These are phyloP conservation scores for Rubia tinctorum DNA, from an alignment of 305 asterid genomes.

Conservation along the genomic window DNA sequence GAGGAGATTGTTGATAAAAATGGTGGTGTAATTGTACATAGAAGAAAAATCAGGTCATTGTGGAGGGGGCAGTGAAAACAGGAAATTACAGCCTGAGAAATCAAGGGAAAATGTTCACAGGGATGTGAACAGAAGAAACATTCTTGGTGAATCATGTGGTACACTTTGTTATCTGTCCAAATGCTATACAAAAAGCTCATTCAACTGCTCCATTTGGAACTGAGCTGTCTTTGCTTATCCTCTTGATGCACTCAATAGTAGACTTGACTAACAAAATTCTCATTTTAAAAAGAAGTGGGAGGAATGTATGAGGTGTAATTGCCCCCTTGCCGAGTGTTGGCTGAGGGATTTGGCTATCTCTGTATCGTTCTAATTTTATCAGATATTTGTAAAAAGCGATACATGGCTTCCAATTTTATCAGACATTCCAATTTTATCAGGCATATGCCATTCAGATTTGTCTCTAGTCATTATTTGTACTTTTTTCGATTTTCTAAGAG, in stretches of 20 bases:
- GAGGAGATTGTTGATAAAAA: slow-evolving; percentile 9
- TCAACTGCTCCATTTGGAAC: slow-evolving; percentile 8
- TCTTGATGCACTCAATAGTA: slow-evolving; percentile 6
- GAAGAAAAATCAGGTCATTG: slow-evolving; percentile 8
- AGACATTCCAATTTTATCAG: no score
- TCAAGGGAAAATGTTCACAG: background rate
- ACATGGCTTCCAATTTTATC: no score
- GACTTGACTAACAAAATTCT: background rate
- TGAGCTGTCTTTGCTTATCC: slow-evolving; percentile 6
- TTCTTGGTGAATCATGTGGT: slow-evolving; percentile 17
- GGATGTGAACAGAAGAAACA: background rate
- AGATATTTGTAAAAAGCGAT: no score
- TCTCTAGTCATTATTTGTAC: no score
- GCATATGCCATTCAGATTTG: no score
- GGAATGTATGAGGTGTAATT: background rate
- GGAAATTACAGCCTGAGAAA: background rate
- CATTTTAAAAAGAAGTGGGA: background rate
- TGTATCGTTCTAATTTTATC: background rate
- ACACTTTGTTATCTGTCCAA: slow-evolving; percentile 10
- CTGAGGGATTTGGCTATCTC: background rate
- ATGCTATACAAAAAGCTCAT: slow-evolving; percentile 11
- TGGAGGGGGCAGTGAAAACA: slow-evolving; percentile 8
- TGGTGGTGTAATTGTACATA: slow-evolving; percentile 12
- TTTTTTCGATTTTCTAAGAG: no score
- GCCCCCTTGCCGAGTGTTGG: background rate